Conservation (phyloP, 306 rosid genomes). For the Boehmeria nivea region DNA sequence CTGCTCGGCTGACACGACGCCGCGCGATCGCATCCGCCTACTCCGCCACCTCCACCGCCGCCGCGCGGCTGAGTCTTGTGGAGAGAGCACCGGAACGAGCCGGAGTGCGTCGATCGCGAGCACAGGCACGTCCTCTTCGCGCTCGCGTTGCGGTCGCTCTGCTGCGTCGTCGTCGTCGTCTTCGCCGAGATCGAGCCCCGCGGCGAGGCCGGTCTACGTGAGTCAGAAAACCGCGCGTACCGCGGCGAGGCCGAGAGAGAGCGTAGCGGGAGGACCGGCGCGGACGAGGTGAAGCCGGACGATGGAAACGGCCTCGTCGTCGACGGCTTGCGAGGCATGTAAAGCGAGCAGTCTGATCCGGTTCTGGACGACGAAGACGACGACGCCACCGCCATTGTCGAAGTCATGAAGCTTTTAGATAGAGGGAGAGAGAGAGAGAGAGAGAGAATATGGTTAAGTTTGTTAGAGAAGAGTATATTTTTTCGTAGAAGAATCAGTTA, state of each 20-base stretch:
- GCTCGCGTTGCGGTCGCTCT: slow-evolving; percentile 15
- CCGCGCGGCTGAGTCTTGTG: slow-evolving; percentile 39
- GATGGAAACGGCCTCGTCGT: neutral
- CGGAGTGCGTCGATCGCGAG: slow-evolving; percentile 87
- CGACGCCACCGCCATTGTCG: slow-evolving; percentile 6
- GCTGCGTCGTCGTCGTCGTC: neutral
- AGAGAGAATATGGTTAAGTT: too few species aligned
- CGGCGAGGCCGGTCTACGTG: neutral
- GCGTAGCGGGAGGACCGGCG: neutral
- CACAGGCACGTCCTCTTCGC: slow-evolving; percentile 80
- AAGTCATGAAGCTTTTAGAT: neutral
- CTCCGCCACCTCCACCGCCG: slow-evolving; percentile 1
- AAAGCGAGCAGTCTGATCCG: neutral
- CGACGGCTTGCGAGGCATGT: neutral
- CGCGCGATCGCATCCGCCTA: slow-evolving; percentile 5
- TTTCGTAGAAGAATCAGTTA: too few species aligned
- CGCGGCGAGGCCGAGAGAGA: slow-evolving; percentile 4
- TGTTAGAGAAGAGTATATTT: too few species aligned
- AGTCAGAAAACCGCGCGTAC: neutral
- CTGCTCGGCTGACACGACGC: slow-evolving; percentile 23
- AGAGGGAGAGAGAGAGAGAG: neutral
- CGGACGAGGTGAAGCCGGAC: neutral
- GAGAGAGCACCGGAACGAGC: slow-evolving; percentile 83
- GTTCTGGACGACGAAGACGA: neutral
- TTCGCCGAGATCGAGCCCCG: neutral